These are phyloP conservation scores for Trypanosomatidae sp. DNA, from an alignment of 208 protist species.

Conservation along the genomic window DNA sequence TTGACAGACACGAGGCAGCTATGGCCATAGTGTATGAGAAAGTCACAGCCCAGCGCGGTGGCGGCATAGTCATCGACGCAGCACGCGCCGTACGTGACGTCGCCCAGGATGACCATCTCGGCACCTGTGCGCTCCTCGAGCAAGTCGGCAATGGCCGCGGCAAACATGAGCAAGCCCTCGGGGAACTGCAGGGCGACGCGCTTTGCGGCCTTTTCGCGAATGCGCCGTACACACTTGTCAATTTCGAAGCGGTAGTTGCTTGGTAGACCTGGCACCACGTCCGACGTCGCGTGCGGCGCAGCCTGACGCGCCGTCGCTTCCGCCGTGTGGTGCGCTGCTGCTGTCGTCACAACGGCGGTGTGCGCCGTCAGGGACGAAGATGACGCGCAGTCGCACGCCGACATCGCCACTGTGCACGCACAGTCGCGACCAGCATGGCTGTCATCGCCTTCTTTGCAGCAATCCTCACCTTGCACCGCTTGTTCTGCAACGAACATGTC, in stretches of 20 bases:
- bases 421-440: no score
- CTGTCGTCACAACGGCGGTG: no score
- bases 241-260: slow-evolving; percentile 99
- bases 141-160: slow-evolving; percentile 95
- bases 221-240: slow-evolving; percentile 94
- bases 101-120: slow-evolving; percentile 95
- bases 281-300: no score
- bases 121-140: slow-evolving; percentile 83
- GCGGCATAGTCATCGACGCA: slow-evolving; percentile 98
- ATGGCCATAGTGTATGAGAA: slow-evolving; percentile 99
- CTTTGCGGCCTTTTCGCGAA: slow-evolving; percentile 74
- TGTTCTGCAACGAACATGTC: no score
- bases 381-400: no score
- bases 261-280: slow-evolving; percentile 87
- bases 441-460: no score
- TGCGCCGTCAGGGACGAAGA: no score
- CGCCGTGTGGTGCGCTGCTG: no score
- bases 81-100: slow-evolving; percentile 99
- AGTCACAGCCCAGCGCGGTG: slow-evolving; percentile 90
- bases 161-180: slow-evolving; percentile 96
- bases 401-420: no score
- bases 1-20: slow-evolving; percentile 93
- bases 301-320: no score
- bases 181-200: slow-evolving; percentile 97
- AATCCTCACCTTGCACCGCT: no score